These are phyloP conservation scores for Fusarium luffae DNA, from an alignment of 2,329 filamentous ascomycete genomes.

Conservation along the genomic window DNA sequence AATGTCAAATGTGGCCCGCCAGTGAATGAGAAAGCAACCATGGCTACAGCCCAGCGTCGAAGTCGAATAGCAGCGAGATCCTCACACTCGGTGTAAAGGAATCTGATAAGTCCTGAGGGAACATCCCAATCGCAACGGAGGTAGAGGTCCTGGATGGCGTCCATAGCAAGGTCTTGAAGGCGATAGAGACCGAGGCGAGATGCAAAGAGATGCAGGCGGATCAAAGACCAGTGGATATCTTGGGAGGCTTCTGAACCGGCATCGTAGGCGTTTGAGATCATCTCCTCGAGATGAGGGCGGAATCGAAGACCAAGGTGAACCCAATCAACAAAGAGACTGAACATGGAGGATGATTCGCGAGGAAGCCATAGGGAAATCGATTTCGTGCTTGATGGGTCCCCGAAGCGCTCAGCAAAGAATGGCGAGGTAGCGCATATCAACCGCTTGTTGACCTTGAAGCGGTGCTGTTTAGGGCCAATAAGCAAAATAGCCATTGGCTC, in stretches of 20 bases:
- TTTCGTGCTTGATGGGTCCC: constrained; percentile 47
- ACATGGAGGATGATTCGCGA: constrained; percentile 62
- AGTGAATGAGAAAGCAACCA: constrained; percentile 67
- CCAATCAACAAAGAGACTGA: constrained; percentile 65
- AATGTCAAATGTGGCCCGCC: constrained; percentile 49
- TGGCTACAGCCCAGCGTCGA: constrained; percentile 69
- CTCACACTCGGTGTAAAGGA: constrained; percentile 66
- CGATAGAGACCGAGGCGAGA: constrained; percentile 60
- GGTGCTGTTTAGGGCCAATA: constrained; percentile 55
- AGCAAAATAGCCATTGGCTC: constrained; percentile 52
- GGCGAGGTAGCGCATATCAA: constrained; percentile 59
- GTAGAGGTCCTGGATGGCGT: constrained; percentile 69
- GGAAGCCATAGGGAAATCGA: constrained; percentile 55
- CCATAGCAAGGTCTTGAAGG: constrained; percentile 68
- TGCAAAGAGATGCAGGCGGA: constrained; percentile 68
- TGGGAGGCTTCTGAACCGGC: constrained; percentile 47
- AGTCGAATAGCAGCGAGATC: constrained; percentile 61
- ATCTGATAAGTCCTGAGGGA: constrained; percentile 61
- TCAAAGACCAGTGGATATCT: constrained; percentile 65
- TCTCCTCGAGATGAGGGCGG: constrained; percentile 56
- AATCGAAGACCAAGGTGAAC: constrained; percentile 60
- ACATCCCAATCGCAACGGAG: constrained; percentile 69
- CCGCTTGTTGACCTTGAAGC: constrained; percentile 57
- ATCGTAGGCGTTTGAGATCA: constrained; percentile 49
- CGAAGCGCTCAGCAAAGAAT: constrained; percentile 61